phyloP scores from a whole-genome alignment of 345 rosid species.

The Arabidopsis arenosa region DNA sequence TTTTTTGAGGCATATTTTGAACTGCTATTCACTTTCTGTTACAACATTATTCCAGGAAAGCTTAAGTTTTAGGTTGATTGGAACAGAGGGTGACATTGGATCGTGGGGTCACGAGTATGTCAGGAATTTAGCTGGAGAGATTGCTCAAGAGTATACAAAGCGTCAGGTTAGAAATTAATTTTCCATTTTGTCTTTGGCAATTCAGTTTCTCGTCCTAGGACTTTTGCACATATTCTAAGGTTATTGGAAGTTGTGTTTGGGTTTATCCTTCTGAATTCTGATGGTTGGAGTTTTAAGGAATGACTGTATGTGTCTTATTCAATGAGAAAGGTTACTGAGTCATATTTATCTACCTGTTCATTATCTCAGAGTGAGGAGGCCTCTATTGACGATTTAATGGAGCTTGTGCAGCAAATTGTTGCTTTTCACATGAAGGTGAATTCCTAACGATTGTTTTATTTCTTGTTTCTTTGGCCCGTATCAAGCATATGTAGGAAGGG shows the following conservation, averaged over 20 bases:
- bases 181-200: slow-evolving; percentile 6
- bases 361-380: slow-evolving; percentile 66
- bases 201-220: not conserved
- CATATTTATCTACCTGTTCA: slow-evolving; percentile 16
- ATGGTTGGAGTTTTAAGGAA: slow-evolving; percentile 28
- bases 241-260: slow-evolving; percentile 18
- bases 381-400: slow-evolving; percentile 70
- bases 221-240: slow-evolving; percentile 7
- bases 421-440: slow-evolving; percentile 93
- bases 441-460: not conserved
- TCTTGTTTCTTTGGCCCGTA: not conserved
- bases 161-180: slow-evolving; percentile 62
- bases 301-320: slow-evolving; percentile 18
- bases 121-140: slow-evolving; percentile 94
- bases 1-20: not conserved
- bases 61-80: slow-evolving; percentile 79
- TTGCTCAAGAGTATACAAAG: slow-evolving; percentile 73
- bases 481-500: not conserved
- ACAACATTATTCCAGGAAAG: slow-evolving; percentile 64
- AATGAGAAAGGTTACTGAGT: slow-evolving; percentile 24
- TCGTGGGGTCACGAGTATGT: slow-evolving; percentile 99
- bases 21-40: slow-evolving; percentile 12
- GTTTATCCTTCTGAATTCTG: slow-evolving; percentile 2
- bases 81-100: slow-evolving; percentile 90
- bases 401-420: slow-evolving; percentile 85